Conservation (phyloP, 371 early-diverging fungal genomes). For the Zychaea mexicana region DNA sequence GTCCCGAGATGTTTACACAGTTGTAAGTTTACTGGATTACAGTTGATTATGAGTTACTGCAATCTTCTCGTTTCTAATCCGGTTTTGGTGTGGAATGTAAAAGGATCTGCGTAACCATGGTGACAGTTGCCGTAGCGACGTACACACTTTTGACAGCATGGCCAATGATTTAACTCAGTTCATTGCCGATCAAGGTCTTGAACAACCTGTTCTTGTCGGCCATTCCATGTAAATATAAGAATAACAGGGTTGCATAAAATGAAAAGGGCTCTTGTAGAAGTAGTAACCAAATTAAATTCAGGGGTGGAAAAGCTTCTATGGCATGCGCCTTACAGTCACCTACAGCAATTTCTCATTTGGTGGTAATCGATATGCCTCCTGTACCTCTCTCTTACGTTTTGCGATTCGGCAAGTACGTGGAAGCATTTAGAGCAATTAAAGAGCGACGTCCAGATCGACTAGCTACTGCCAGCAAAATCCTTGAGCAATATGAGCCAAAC, state of each 20-base stretch:
- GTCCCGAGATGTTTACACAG: conserved; percentile 62
- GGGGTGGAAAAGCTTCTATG: conserved; percentile 95
- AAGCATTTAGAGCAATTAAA: conserved; percentile 71
- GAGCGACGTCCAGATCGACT: conserved; percentile 50
- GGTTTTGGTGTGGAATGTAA: background rate
- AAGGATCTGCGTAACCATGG: conserved; percentile 95
- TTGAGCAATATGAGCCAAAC: conserved; percentile 57
- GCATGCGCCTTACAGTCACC: conserved; percentile 63
- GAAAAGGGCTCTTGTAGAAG: too few relatives aligned
- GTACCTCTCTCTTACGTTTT: conserved; percentile 43
- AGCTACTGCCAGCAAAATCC: conserved; percentile 75
- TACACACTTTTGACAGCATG: conserved; percentile 79
- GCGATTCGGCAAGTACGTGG: conserved; percentile 62
- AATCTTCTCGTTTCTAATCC: background rate
- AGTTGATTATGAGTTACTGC: background rate
- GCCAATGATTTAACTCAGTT: conserved; percentile 72
- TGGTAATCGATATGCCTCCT: conserved; percentile 90
- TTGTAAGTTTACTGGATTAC: conserved; percentile 35
- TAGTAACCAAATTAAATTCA: conserved; percentile 7
- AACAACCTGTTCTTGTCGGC: conserved; percentile 69
- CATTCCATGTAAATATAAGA: conserved; percentile 93
- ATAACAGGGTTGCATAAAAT: too few relatives aligned
- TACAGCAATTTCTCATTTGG: conserved; percentile 59
- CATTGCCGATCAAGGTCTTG: conserved; percentile 54
- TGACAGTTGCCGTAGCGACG: conserved; percentile 72